Percentiles rank a stretch among this genome's conserved stretches.
These are phyloP conservation scores for Ceratorhiza oryzae-sativae DNA, from an alignment of 1,284 basidiomycete species.

Conservation along the genomic window DNA sequence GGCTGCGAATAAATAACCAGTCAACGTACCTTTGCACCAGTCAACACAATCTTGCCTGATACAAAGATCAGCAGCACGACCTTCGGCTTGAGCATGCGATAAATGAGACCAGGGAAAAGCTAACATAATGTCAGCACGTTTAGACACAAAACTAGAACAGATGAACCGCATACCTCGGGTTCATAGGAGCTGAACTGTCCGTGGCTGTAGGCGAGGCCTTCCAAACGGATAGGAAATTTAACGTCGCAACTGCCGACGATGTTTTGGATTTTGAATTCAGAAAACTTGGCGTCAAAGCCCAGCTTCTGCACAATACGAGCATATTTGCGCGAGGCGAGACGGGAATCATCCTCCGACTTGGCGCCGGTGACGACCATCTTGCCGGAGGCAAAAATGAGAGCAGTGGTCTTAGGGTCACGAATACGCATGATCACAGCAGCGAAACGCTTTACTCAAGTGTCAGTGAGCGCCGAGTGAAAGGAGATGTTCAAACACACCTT, in stretches of 20 bases:
- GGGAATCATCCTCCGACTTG: conserved; percentile 98
- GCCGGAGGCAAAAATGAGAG: conserved; percentile 98
- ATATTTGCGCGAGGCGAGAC: conserved; percentile 97
- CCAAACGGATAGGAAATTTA: conserved; percentile 98
- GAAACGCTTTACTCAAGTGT: conserved; percentile 84
- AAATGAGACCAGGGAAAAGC: conserved; percentile 99
- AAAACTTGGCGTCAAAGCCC: conserved; percentile 99
- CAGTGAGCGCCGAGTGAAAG: conserved; percentile 47
- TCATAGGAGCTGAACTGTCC: conserved; percentile 98
- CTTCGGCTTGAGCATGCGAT: conserved; percentile 99
- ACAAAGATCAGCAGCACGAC: conserved; percentile 99
- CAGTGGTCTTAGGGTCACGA: conserved; percentile 99
- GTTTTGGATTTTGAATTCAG: conserved; percentile 99
- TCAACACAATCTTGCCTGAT: conserved; percentile 98
- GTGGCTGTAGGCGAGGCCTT: conserved; percentile 97
- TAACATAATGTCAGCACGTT: conserved; percentile 49
- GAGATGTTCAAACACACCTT: conserved; percentile 76
- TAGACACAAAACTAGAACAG: too few species aligned
- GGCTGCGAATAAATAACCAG: conserved; percentile 19
- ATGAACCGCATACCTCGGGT: conserved; percentile 83
- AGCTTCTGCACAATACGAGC: conserved; percentile 99
- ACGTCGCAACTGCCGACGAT: conserved; percentile 99
- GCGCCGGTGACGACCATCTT: conserved; percentile 99
- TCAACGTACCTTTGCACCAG: conserved; percentile 90
- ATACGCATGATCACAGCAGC: conserved; percentile 99